Conservation (phyloP, 2,329 filamentous ascomycete genomes). For the Epichloe festucae region DNA sequence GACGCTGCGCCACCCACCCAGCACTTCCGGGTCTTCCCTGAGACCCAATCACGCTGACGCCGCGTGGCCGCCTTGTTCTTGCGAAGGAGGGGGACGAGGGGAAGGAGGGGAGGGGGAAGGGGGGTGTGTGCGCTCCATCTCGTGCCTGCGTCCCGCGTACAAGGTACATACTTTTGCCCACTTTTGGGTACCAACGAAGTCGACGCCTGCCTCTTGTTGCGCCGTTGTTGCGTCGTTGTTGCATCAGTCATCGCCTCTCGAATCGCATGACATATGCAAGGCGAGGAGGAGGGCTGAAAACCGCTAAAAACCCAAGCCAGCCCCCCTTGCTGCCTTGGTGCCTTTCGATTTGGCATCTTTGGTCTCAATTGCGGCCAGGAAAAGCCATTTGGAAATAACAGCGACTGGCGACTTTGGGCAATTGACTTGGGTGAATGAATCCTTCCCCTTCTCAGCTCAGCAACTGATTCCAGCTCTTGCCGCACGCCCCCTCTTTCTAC, state of each 20-base stretch:
- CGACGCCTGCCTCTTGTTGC: not conserved
- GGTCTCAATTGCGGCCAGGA: not conserved
- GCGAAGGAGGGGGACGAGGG: not conserved
- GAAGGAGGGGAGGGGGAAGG: no score
- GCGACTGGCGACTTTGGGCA: constrained; percentile 4
- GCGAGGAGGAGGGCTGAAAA: not conserved
- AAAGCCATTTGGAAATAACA: not conserved
- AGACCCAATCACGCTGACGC: not conserved
- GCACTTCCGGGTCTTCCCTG: not conserved
- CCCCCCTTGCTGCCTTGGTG: not conserved
- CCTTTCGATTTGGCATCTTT: not conserved
- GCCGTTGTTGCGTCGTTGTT: no score
- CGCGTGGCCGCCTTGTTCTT: not conserved
- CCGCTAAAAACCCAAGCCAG: not conserved
- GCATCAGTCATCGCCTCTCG: not conserved
- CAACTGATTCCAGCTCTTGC: no score
- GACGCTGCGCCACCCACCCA: not conserved
- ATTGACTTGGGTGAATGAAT: constrained; percentile 3
- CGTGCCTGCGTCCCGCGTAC: constrained; percentile 2
- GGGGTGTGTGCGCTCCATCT: constrained; percentile 1
- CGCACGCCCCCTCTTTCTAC: no score
- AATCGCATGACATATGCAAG: not conserved
- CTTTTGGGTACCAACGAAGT: constrained; percentile 6
- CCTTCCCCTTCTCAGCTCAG: not conserved
- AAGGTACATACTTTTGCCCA: not conserved